Percentiles rank a stretch among this genome's conserved stretches.
These are phyloP conservation scores for Cladorrhinum sp. DNA, from an alignment of 2,329 filamentous ascomycete genomes.

Conservation along the genomic window DNA sequence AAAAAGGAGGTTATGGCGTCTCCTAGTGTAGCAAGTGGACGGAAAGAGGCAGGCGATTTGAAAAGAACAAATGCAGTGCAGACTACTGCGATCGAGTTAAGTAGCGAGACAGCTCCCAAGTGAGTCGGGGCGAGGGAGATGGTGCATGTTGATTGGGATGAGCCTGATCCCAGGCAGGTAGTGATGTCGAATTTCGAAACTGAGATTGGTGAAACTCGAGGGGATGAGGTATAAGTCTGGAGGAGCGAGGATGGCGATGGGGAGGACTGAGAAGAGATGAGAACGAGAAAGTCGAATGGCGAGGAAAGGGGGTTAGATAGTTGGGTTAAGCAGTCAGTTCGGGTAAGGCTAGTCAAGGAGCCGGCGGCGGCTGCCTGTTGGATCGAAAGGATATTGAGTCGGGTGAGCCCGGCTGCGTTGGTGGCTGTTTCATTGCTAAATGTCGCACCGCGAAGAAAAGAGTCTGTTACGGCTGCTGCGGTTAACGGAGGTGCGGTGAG, in stretches of 20 bases:
- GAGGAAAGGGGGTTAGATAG: constrained; percentile 32
- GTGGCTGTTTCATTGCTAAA: constrained; percentile 36
- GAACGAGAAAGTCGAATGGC: constrained; percentile 21
- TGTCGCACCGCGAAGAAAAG: constrained; percentile 37
- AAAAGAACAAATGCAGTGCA: constrained; percentile 32
- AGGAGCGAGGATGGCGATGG: constrained; percentile 6
- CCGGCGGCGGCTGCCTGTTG: constrained; percentile 33
- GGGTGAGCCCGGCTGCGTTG: constrained; percentile 36
- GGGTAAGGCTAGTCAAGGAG: constrained; percentile 33
- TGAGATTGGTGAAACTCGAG: background rate
- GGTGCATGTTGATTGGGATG: constrained; percentile 33
- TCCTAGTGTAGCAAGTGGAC: constrained; percentile 48
- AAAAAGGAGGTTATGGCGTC: constrained; percentile 53
- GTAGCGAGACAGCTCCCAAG: constrained; percentile 41
- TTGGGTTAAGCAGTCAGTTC: constrained; percentile 32
- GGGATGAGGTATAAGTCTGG: background rate
- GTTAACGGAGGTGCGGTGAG: constrained; percentile 35
- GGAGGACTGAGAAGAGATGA: constrained; percentile 30
- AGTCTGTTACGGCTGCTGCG: constrained; percentile 36
- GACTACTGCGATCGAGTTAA: constrained; percentile 40
- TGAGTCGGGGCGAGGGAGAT: constrained; percentile 44
- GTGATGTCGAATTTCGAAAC: constrained; percentile 21
- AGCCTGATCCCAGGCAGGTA: constrained; percentile 35
- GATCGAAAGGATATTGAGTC: constrained; percentile 35
- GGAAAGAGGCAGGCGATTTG: constrained; percentile 34